phyloP scores from a whole-genome alignment of 2,329 filamentous ascomycete genomes.

The Gaeumannomyces tritici region DNA sequence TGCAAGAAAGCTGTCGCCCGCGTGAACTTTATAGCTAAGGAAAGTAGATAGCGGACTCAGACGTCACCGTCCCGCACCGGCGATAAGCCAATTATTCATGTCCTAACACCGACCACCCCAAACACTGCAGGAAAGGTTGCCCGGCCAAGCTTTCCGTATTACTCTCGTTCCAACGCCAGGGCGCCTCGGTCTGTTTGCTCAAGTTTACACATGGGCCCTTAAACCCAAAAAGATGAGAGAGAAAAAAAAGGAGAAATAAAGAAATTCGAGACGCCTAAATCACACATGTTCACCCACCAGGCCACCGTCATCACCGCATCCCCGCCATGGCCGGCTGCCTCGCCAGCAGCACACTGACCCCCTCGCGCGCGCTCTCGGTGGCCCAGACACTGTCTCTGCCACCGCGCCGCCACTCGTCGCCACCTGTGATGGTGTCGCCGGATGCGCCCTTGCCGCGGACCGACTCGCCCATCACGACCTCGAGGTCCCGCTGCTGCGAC shows the following conservation, averaged over 20 bases:
- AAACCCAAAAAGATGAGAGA: background rate
- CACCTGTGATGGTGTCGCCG: slow-evolving; percentile 33
- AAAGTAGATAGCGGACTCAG: background rate
- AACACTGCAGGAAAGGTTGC: background rate
- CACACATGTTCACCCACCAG: background rate
- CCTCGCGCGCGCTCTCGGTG: slow-evolving; percentile 50
- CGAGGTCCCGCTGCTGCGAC: slow-evolving; percentile 83
- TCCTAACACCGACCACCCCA: background rate
- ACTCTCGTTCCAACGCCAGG: background rate
- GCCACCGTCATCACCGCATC: background rate
- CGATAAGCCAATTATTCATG: background rate
- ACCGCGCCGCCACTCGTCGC: slow-evolving; percentile 61
- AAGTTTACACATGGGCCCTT: background rate
- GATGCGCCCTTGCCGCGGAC: slow-evolving; percentile 45
- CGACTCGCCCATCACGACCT: slow-evolving; percentile 78
- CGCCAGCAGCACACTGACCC: slow-evolving; percentile 50
- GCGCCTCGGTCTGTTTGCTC: background rate
- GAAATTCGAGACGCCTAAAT: background rate
- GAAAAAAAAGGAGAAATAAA: background rate
- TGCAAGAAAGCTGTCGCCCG: background rate
- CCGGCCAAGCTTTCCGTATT: background rate
- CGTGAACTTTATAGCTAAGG: background rate
- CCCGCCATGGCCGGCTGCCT: slow-evolving; percentile 28
- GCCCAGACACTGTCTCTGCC: slow-evolving; percentile 46
- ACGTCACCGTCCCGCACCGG: background rate